A percentile compares a stretch with the other conserved stretches of the same genome.
phyloP scores from a whole-genome alignment of 805 yeast genomes.

The Wickerhamiella azyma region DNA sequence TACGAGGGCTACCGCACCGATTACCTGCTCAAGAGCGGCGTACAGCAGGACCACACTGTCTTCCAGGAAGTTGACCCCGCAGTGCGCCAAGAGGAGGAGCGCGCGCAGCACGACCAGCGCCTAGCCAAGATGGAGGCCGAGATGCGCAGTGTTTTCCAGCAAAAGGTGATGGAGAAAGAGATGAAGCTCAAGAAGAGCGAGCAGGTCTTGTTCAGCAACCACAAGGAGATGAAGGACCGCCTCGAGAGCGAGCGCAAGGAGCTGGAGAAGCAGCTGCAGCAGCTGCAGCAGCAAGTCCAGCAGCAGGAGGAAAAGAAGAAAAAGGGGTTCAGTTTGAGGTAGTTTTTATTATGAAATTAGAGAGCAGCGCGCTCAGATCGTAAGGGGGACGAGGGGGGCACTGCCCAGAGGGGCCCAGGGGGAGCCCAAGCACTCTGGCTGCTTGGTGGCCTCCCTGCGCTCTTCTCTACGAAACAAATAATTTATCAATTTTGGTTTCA shows the following conservation, averaged over 20 bases:
- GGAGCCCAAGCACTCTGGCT: no score
- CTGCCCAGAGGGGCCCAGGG: no score
- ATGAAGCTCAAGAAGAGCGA: constrained; percentile 93
- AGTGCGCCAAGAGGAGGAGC: constrained; percentile 85
- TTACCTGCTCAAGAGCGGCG: constrained; percentile 68
- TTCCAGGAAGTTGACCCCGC: constrained; percentile 91
- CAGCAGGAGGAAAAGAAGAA: constrained; percentile 13
- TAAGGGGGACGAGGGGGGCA: background rate
- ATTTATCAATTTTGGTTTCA: no score
- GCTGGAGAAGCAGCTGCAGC: constrained; percentile 80
- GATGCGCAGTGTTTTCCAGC: constrained; percentile 93
- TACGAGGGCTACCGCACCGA: constrained; percentile 85
- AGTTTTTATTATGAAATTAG: background rate
- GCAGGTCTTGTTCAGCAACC: constrained; percentile 88
- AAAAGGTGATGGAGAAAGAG: constrained; percentile 92
- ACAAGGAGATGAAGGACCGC: constrained; percentile 94
- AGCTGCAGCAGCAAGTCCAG: constrained; percentile 31
- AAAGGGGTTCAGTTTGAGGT: constrained; percentile 9
- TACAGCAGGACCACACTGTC: constrained; percentile 84
- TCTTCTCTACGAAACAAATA: no score
- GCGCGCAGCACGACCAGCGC: constrained; percentile 83
- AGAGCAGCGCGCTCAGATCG: no score
- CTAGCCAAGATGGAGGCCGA: constrained; percentile 88
- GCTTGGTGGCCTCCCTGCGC: no score
- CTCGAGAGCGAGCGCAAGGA: constrained; percentile 75